These are phyloP conservation scores for Medicago arabica DNA, from an alignment of 306 rosid genomes.

Conservation along the genomic window DNA sequence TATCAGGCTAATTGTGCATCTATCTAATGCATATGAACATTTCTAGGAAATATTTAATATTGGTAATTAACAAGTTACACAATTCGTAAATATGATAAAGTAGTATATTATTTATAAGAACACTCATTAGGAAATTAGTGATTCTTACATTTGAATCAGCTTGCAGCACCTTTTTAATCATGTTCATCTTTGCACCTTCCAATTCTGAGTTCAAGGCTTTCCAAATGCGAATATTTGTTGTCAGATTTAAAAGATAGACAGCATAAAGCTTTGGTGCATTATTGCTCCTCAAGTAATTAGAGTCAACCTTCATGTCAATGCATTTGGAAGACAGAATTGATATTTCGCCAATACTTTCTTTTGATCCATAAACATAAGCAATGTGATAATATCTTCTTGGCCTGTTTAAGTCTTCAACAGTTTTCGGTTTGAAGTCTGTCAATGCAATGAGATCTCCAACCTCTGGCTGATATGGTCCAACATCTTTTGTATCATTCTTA, in stretches of 20 bases:
- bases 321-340: slow-evolving; percentile 28
- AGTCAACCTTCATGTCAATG: slow-evolving; percentile 5
- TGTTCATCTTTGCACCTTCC: slow-evolving; percentile 28
- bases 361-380: slow-evolving; percentile 49
- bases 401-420: slow-evolving; percentile 47
- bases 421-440: slow-evolving; percentile 47
- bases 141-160: slow-evolving; percentile 50
- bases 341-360: slow-evolving; percentile 8
- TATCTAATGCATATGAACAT: not conserved
- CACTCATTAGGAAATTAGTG: not conserved
- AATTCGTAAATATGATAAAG: not conserved
- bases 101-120: not conserved
- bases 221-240: slow-evolving; percentile 49
- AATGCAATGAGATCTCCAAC: slow-evolving; percentile 64
- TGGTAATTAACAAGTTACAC: not conserved
- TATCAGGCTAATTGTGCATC: not conserved
- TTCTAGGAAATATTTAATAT: not conserved
- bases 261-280: slow-evolving; percentile 37
- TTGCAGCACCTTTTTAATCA: slow-evolving; percentile 49
- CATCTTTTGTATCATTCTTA: not conserved
- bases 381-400: slow-evolving; percentile 40
- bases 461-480: slow-evolving; percentile 45
- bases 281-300: slow-evolving; percentile 8
- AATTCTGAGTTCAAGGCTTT: slow-evolving; percentile 41
- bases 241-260: slow-evolving; percentile 44